A percentile compares a stretch with the other conserved stretches of the same genome.
phyloP scores from a whole-genome alignment of 2,329 filamentous ascomycete genomes.

The Cladophialophora yegresii region DNA sequence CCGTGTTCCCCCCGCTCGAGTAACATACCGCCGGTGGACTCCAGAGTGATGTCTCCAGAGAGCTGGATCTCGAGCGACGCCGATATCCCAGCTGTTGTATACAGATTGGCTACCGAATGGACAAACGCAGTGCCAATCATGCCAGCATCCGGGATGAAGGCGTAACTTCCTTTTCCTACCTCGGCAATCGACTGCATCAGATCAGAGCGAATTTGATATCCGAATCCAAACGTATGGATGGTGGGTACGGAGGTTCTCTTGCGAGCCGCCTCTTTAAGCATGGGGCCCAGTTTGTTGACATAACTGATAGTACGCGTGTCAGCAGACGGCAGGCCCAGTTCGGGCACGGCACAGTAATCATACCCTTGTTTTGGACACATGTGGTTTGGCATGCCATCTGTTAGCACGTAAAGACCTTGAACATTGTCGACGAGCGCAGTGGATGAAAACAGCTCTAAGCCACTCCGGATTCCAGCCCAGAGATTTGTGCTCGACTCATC shows the following conservation, averaged over 20 bases:
- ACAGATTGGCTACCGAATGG: constrained; percentile 63
- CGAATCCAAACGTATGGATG: constrained; percentile 59
- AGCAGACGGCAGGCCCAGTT: neutral
- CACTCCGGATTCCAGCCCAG: constrained; percentile 59
- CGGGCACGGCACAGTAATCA: neutral
- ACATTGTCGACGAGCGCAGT: constrained; percentile 38
- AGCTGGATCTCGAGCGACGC: constrained; percentile 47
- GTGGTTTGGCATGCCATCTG: constrained; percentile 53
- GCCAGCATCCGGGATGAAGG: constrained; percentile 63
- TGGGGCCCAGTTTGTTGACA: constrained; percentile 54
- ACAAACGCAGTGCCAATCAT: constrained; percentile 65
- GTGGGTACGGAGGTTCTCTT: constrained; percentile 45
- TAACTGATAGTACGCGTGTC: constrained; percentile 42
- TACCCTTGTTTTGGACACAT: constrained; percentile 55
- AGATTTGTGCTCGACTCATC: constrained; percentile 54
- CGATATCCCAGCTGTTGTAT: constrained; percentile 58
- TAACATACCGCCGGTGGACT: constrained; percentile 4
- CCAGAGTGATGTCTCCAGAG: neutral
- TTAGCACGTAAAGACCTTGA: constrained; percentile 42
- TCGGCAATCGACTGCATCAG: constrained; percentile 64
- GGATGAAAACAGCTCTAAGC: constrained; percentile 52
- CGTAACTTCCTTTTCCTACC: constrained; percentile 58
- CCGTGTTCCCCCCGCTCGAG: neutral
- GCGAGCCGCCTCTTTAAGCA: constrained; percentile 39
- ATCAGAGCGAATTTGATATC: constrained; percentile 53